A percentile compares a stretch with the other conserved stretches of the same genome.
These are phyloP conservation scores for Dendrostoma leiphaemia DNA, from an alignment of 2,329 filamentous ascomycete species.

Conservation along the genomic window DNA sequence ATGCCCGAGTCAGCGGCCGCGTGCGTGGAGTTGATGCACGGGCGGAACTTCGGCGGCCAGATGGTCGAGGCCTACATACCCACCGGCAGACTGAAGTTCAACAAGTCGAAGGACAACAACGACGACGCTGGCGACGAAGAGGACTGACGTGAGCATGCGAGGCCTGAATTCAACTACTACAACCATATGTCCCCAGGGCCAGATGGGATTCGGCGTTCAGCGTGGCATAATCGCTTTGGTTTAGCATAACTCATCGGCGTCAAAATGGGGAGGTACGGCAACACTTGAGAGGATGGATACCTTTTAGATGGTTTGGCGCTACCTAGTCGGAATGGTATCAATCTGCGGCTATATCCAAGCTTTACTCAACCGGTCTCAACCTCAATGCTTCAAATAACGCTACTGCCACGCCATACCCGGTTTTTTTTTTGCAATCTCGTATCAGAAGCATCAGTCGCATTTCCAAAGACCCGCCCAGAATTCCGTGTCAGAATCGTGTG, in stretches of 20 bases:
- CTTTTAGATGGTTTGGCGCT: background rate
- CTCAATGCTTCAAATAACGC: background rate
- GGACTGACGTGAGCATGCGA: constrained; percentile 15
- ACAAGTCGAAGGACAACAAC: constrained; percentile 60
- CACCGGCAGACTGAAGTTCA: constrained; percentile 70
- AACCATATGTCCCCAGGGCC: background rate
- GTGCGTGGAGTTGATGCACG: constrained; percentile 75
- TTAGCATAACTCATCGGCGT: background rate
- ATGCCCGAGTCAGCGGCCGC: constrained; percentile 67
- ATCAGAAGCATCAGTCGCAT: background rate
- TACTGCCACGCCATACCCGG: background rate
- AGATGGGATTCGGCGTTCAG: background rate
- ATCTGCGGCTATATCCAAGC: constrained; percentile 11
- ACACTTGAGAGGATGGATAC: background rate
- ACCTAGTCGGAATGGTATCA: constrained; percentile 15
- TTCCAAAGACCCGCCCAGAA: background rate
- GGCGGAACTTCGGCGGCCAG: constrained; percentile 73
- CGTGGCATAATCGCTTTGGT: no score
- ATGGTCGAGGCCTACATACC: constrained; percentile 70
- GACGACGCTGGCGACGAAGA: constrained; percentile 46
- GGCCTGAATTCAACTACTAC: background rate
- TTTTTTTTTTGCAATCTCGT: background rate
- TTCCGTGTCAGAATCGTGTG: background rate
- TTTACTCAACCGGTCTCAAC: constrained; percentile 2
- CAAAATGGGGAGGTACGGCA: background rate